These are phyloP conservation scores for Eleusine coracana DNA, from an alignment of 176 grass and related monocot genomes.

Conservation along the genomic window DNA sequence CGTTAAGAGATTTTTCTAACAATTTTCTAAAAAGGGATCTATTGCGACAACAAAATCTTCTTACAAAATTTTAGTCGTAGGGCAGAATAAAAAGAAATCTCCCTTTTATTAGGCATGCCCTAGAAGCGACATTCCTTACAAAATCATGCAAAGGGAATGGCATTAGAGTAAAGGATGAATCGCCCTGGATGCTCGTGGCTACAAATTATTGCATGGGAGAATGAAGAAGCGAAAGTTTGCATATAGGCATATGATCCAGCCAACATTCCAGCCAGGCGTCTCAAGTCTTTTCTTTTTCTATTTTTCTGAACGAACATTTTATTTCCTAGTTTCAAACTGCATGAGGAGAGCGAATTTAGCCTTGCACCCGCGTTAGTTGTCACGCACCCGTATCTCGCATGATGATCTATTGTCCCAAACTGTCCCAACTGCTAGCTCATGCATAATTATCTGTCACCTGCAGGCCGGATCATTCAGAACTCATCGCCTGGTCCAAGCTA, in stretches of 20 bases:
- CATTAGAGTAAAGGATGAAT: background rate
- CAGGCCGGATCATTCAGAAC: slow-evolving; percentile 10
- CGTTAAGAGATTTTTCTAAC: background rate
- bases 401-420: slow-evolving; percentile 32
- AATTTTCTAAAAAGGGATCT: background rate
- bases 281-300: slow-evolving; percentile 23
- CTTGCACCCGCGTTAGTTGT: slow-evolving; percentile 23
- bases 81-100: background rate
- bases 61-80: background rate
- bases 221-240: background rate
- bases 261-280: slow-evolving; percentile 48
- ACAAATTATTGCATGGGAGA: slow-evolving; percentile 38
- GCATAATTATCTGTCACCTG: slow-evolving; percentile 31
- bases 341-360: background rate
- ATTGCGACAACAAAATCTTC: background rate
- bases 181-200: slow-evolving; percentile 35
- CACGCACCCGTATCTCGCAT: background rate
- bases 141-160: background rate
- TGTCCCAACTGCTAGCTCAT: slow-evolving; percentile 42
- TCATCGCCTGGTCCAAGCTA: slow-evolving; percentile 6
- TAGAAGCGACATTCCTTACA: slow-evolving; percentile 7
- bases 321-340: background rate
- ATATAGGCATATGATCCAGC: slow-evolving; percentile 36
- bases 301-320: background rate
- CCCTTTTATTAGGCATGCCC: background rate